Evolutionary conservation across 2,329 filamentous ascomycete genomes (phyloP).

Genomic region (Phaeosphaeria sp.): DNA sequence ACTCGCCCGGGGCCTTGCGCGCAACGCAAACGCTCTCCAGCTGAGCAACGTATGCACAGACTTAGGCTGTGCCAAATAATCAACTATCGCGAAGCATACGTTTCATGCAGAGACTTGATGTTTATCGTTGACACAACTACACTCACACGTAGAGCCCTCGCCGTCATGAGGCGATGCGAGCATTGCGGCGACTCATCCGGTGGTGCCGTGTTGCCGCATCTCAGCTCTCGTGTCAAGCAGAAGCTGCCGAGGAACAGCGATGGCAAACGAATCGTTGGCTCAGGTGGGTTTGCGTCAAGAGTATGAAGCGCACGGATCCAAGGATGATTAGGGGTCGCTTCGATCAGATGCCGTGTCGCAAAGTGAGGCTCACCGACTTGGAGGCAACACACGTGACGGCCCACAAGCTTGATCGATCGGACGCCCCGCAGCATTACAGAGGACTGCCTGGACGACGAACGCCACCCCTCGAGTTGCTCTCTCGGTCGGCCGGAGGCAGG

Average conservation of each 20-base stretch:
- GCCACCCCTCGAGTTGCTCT: neutral
- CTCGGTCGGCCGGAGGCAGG: conserved; percentile 13
- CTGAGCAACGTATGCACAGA: neutral
- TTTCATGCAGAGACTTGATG: too few relatives aligned
- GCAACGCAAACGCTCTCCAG: neutral
- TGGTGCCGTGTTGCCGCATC: neutral
- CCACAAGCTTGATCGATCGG: neutral
- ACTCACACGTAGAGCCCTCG: neutral
- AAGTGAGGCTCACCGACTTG: conserved; percentile 29
- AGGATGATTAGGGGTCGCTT: conserved; percentile 3
- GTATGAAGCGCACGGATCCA: conserved; percentile 7
- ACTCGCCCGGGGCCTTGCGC: neutral
- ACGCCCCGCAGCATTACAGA: neutral
- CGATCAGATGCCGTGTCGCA: conserved; percentile 13
- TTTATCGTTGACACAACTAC: neutral
- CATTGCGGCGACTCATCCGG: neutral
- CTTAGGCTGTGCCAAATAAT: neutral
- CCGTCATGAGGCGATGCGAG: neutral
- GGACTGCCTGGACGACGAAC: neutral
- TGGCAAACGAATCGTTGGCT: conserved; percentile 8
- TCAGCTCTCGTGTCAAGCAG: neutral
- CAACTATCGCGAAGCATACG: neutral
- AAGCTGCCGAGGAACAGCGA: conserved; percentile 1
- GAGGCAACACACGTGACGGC: conserved; percentile 12
- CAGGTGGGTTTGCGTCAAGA: conserved; percentile 11